Evolutionary conservation across 257 asterid genomes (phyloP).

Genomic region (Asclepias syriaca): DNA sequence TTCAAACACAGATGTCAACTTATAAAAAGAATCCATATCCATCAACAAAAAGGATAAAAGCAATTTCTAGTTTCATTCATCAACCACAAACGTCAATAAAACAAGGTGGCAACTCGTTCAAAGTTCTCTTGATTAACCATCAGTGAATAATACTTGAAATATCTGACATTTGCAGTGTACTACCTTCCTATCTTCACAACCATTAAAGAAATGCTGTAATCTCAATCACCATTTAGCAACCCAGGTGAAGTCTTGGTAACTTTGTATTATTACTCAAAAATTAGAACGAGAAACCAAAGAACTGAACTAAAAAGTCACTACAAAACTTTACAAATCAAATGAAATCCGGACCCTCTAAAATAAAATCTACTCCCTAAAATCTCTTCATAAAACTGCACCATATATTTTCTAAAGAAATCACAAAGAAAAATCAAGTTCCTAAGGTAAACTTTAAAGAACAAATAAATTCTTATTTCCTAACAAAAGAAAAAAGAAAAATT

Average conservation of each 20-base stretch:
- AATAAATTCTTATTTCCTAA: not conserved
- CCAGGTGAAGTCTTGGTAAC: not conserved
- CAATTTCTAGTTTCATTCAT: not conserved
- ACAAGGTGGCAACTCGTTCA: not conserved
- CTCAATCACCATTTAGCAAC: not conserved
- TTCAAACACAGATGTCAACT: not conserved
- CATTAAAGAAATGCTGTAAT: not conserved
- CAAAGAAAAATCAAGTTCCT: not conserved
- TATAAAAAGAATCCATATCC: not conserved
- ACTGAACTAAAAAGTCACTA: not conserved
- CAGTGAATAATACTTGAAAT: not conserved
- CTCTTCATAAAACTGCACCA: not conserved
- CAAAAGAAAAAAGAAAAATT: not conserved
- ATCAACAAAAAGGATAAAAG: not conserved
- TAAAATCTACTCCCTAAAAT: not conserved
- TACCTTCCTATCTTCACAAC: not conserved
- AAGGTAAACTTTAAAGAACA: not conserved
- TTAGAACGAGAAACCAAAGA: not conserved
- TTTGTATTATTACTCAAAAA: not conserved
- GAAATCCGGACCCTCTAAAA: not conserved
- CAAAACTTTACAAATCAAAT: not conserved
- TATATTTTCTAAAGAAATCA: not conserved
- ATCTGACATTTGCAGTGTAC: not conserved
- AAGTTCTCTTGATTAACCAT: not conserved
- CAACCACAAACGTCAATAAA: not conserved